These are phyloP conservation scores for Paramecium bursaria DNA, from an alignment of 73 alveolate species.

Conservation along the genomic window DNA sequence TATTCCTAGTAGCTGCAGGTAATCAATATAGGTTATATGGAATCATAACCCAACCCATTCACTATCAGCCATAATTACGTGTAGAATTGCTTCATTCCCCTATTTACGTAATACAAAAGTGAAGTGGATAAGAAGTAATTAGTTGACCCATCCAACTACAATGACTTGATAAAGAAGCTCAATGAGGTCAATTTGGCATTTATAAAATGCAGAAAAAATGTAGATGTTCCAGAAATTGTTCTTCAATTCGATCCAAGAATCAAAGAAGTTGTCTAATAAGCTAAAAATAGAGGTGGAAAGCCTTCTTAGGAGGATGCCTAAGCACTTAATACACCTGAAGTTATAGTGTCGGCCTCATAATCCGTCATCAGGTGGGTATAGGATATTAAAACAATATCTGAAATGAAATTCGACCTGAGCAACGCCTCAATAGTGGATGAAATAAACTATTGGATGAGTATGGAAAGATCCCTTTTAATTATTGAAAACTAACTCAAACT, in stretches of 20 bases:
- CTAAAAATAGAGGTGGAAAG: slow-evolving; percentile 48
- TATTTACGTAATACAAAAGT: slow-evolving; percentile 74
- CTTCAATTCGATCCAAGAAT: slow-evolving; percentile 73
- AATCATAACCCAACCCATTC: slow-evolving; percentile 78
- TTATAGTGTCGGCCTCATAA: slow-evolving; percentile 68
- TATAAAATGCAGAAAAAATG: slow-evolving; percentile 78
- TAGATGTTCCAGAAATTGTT: slow-evolving; percentile 81
- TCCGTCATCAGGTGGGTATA: slow-evolving; percentile 86
- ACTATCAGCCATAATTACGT: slow-evolving; percentile 78
- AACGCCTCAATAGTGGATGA: slow-evolving; percentile 93
- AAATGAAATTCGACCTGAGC: slow-evolving; percentile 65
- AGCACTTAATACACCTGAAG: slow-evolving; percentile 68
- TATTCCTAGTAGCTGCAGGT: slow-evolving; percentile 70
- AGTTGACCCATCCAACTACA: slow-evolving; percentile 64
- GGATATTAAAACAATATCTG: slow-evolving; percentile 77
- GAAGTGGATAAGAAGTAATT: slow-evolving; percentile 70
- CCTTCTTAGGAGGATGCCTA: slow-evolving; percentile 77
- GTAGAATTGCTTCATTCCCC: slow-evolving; percentile 82
- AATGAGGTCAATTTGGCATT: slow-evolving; percentile 79
- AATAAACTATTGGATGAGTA: slow-evolving; percentile 90
- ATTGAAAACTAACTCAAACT: slow-evolving; percentile 63
- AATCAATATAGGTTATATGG: slow-evolving; percentile 81
- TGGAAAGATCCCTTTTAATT: slow-evolving; percentile 79
- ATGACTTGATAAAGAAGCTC: slow-evolving; percentile 77
- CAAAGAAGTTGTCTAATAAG: slow-evolving; percentile 56